Conservation (phyloP, 2,329 filamentous ascomycete species). For the Fusarium metavorans region DNA sequence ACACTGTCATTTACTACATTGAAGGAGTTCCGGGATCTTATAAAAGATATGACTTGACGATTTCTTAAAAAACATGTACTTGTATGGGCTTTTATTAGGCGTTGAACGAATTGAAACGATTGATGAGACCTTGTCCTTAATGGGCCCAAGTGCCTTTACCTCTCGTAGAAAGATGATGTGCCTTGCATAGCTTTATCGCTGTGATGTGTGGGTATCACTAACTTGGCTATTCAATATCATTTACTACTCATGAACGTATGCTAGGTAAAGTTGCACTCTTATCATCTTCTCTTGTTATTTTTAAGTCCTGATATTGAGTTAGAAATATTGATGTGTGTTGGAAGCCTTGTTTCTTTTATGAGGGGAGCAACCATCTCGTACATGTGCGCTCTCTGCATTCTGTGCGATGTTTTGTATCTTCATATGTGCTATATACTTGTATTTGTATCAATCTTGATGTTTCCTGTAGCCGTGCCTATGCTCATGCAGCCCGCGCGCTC, state of each 20-base stretch:
- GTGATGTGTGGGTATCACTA: not conserved
- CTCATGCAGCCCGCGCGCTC: not conserved
- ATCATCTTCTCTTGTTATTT: not conserved
- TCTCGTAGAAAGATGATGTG: not conserved
- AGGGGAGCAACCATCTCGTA: not conserved
- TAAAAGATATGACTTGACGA: not conserved
- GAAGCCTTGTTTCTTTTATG: not conserved
- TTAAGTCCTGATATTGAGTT: not conserved
- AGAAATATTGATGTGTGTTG: not conserved
- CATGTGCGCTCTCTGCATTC: not conserved
- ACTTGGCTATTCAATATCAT: not conserved
- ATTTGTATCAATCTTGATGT: not conserved
- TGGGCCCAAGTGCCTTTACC: not conserved
- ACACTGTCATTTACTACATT: not conserved
- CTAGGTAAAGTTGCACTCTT: not conserved
- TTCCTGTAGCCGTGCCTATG: not conserved
- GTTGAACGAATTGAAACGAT: not conserved
- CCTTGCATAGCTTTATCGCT: not conserved
- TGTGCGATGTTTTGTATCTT: not conserved
- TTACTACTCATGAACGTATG: not conserved
- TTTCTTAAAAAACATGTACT: slow-evolving; percentile 1
- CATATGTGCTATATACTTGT: not conserved
- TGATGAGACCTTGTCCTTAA: not conserved
- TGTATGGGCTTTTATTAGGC: not conserved
- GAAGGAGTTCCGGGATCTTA: not conserved